phyloP scores from a whole-genome alignment of 2,329 filamentous ascomycete species.

The Aspergillus latus region DNA sequence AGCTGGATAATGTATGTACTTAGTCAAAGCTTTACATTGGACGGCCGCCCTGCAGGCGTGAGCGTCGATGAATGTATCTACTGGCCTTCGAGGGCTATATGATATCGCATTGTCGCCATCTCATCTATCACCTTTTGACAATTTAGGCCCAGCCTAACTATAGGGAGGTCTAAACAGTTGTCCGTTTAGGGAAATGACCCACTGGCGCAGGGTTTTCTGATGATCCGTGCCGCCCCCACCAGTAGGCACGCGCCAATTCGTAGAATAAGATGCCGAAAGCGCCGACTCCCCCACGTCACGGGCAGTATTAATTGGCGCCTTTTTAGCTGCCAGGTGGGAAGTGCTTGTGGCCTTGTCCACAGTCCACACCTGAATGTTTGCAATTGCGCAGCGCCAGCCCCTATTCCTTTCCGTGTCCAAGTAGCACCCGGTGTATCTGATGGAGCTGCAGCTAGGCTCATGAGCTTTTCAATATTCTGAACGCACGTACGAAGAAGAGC shows the following conservation, averaged over 20 bases:
- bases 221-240: conserved; percentile 24
- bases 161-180: conserved; percentile 17
- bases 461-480: conserved; percentile 18
- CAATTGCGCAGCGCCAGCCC: conserved; percentile 6
- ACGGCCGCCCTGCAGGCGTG: conserved; percentile 13
- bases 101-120: not conserved
- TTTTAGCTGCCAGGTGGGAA: not conserved
- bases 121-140: not conserved
- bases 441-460: conserved; percentile 18
- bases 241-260: conserved; percentile 25
- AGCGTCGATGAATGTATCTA: conserved; percentile 18
- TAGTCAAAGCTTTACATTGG: conserved; percentile 28
- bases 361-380: not conserved
- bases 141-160: not conserved
- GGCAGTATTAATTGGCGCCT: conserved; percentile 17
- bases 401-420: not conserved
- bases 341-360: not conserved
- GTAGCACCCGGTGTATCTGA: conserved; percentile 6
- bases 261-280: conserved; percentile 28
- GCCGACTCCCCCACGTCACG: conserved; percentile 33
- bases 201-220: conserved; percentile 16
- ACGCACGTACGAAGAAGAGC: conserved; percentile 14
- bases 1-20: conserved; percentile 42
- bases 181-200: conserved; percentile 20
- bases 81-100: not conserved